phyloP scores from a whole-genome alignment of 768 basidiomycete genomes.

The Amanita rubescens region DNA sequence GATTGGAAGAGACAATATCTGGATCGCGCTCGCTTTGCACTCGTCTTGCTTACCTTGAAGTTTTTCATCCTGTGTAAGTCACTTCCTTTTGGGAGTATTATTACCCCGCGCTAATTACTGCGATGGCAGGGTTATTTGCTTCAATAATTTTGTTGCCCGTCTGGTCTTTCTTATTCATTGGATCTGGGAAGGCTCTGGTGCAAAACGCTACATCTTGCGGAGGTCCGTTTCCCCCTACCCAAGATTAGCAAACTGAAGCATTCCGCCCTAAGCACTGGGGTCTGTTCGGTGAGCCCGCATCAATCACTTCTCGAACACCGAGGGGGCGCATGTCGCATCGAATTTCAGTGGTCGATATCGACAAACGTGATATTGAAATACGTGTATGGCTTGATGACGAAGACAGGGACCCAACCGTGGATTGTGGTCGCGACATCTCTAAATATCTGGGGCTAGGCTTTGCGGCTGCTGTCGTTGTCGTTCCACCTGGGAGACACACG shows the following conservation, averaged over 20 bases:
- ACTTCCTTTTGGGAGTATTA: no score
- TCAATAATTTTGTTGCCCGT: no score
- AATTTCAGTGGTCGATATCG: constrained; percentile 5
- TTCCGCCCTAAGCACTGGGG: neutral
- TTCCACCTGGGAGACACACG: constrained; percentile 1
- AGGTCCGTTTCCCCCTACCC: neutral
- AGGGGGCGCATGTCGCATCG: neutral
- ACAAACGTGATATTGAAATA: constrained; percentile 5
- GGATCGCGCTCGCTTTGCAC: neutral
- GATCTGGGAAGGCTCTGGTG: neutral
- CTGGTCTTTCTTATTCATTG: no score
- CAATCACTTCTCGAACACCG: neutral
- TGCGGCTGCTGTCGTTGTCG: neutral
- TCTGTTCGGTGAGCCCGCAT: neutral
- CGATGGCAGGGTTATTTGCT: no score
- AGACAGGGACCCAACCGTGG: neutral
- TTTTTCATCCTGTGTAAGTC: no score
- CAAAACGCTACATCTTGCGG: neutral
- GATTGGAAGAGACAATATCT: neutral
- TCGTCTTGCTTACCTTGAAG: no score
- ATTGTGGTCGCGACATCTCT: constrained; percentile 1
- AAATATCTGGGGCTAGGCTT: neutral
- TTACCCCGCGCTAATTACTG: no score
- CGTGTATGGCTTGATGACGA: constrained; percentile 1
- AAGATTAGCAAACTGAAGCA: neutral